Conservation (phyloP, 371 early-diverging fungal genomes). For the Smittium culicis region DNA sequence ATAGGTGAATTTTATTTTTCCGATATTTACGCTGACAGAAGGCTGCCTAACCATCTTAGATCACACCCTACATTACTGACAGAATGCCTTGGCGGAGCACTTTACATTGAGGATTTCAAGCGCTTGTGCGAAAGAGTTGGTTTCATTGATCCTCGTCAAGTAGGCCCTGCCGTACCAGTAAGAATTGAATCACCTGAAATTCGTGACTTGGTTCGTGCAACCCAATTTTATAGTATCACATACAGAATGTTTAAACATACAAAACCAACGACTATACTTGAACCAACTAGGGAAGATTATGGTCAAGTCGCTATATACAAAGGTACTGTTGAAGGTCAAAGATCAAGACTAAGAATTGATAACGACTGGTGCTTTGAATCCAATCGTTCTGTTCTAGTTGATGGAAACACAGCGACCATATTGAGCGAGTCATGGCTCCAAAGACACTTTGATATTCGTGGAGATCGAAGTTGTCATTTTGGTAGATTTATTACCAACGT, state of each 20-base stretch:
- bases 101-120: slow-evolving; percentile 32
- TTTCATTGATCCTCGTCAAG: slow-evolving; percentile 29
- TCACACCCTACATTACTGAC: slow-evolving; percentile 31
- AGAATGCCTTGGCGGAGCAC: slow-evolving; percentile 34
- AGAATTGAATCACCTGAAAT: slow-evolving; percentile 31
- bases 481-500: slow-evolving; percentile 19
- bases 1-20: slow-evolving; percentile 32
- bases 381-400: slow-evolving; percentile 23
- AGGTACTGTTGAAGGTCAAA: slow-evolving; percentile 32
- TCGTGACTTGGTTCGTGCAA: slow-evolving; percentile 29
- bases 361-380: slow-evolving; percentile 28
- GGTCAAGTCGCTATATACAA: slow-evolving; percentile 32
- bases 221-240: slow-evolving; percentile 34
- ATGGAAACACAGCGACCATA: slow-evolving; percentile 33
- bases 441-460: slow-evolving; percentile 27
- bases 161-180: slow-evolving; percentile 24
- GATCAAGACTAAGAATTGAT: slow-evolving; percentile 21
- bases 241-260: slow-evolving; percentile 34
- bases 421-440: slow-evolving; percentile 30
- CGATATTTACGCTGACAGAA: slow-evolving; percentile 34
- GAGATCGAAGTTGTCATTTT: slow-evolving; percentile 31
- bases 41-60: slow-evolving; percentile 30
- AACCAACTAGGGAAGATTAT: slow-evolving; percentile 32
- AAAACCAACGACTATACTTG: slow-evolving; percentile 24
- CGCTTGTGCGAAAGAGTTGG: slow-evolving; percentile 31